These are phyloP conservation scores for Lactarius sanguifluus DNA, from an alignment of 768 basidiomycete species.

Conservation along the genomic window DNA sequence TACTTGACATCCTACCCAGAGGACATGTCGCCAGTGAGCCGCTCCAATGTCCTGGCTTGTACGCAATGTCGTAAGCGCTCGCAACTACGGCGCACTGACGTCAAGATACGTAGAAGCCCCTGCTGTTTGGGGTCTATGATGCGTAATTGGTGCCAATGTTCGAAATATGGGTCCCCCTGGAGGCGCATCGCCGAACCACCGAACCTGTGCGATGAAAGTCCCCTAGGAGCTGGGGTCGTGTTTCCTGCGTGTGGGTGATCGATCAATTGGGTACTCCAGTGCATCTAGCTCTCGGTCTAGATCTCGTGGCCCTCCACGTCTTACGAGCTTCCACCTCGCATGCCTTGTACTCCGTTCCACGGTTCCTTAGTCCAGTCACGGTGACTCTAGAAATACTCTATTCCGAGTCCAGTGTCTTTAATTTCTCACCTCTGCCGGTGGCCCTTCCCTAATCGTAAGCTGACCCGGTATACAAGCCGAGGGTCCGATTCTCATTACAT, in stretches of 20 bases:
- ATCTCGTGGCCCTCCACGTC: neutral
- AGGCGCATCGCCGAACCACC: neutral
- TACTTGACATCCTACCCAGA: neutral
- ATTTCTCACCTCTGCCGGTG: neutral
- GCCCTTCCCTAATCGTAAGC: neutral
- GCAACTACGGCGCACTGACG: neutral
- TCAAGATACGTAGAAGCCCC: neutral
- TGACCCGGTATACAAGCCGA: neutral
- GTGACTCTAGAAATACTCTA: no score
- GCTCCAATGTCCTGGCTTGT: neutral
- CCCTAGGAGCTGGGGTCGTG: neutral
- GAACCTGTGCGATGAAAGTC: neutral
- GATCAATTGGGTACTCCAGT: neutral
- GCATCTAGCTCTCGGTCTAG: neutral
- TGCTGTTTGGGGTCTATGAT: neutral
- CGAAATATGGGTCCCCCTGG: neutral
- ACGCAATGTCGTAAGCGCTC: neutral
- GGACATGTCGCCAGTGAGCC: neutral
- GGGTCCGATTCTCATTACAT: neutral
- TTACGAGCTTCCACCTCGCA: neutral
- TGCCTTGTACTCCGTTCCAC: neutral
- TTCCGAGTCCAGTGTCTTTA: neutral
- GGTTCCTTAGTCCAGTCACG: neutral
- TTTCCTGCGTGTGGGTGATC: neutral
- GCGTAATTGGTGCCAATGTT: neutral